Base-by-base conservation (phyloP, 139 green algal species). In the Tetradesmus obliquus region DNA sequence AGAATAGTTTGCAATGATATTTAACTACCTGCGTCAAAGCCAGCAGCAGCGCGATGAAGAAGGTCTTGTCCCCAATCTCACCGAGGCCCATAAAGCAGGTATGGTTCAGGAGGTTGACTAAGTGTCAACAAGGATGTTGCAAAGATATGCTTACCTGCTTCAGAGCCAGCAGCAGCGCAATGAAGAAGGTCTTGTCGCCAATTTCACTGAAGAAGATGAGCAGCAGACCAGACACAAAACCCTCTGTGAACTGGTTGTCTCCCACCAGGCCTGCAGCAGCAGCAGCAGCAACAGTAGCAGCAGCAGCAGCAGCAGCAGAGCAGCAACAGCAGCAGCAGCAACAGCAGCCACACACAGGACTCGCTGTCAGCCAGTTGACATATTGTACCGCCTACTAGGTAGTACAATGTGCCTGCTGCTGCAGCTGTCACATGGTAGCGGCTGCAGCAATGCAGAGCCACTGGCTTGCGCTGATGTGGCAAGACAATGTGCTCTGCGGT, bases 111-210 rank as follows among this genome's bases (percentile, higher is more conserved):
- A 45, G 32, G 32, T 45, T 45, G 32, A 45, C 32, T 45, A 45
- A 45, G 32, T 45, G 32, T 45, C 32, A 45, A 45, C 32, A 45
- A 45, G 32, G 32, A 45, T 45, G 32, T 45, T 45, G 32, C 32
- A 45, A 45, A 45, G 32, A 45, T 45, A 45, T 45, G 32, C 32
- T 19, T 53, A 90, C 86, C 86, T 90, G 92, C 86, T 96, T 95
- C 69, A 98, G 88, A 0, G 97, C 96, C 72, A 99, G 94, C 74
- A 99, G 94, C 84, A 99, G 86, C 2, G 98, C 98, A 58, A 99
- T 99, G 94, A 99, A 99, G 94, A 99, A 99, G 0, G 98, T 99
- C 90, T 99, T 99, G 94, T 99, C 98, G 51, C 98, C 98, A 3
- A 99, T 97, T 93, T 99, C 98, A 9, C 95, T 98, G 93, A 99